Evolutionary conservation across 257 asterid species (phyloP).

Genomic region (Lycium barbarum): DNA sequence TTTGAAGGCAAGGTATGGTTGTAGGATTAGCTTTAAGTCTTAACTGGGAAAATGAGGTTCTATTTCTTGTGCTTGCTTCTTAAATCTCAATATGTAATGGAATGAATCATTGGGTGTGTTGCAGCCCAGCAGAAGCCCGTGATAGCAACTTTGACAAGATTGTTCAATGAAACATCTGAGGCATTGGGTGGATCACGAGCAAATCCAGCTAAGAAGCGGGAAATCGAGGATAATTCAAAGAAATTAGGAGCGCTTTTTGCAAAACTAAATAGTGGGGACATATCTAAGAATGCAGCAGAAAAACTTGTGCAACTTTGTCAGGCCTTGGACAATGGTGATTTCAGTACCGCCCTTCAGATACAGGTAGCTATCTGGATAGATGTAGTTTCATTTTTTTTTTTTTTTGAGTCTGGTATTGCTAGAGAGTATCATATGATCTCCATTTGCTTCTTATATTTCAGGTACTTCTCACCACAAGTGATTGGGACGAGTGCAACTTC

Average conservation of each 20-base stretch:
- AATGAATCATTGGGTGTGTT: constrained; percentile 32
- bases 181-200: constrained; percentile 92
- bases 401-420: not conserved
- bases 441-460: constrained; percentile 32
- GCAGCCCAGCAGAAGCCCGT: constrained; percentile 93
- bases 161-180: constrained; percentile 88
- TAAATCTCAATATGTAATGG: constrained; percentile 1
- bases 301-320: constrained; percentile 91
- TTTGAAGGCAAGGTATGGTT: not conserved
- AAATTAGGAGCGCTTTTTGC: constrained; percentile 85
- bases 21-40: not conserved
- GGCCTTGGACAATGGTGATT: constrained; percentile 88
- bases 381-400: not conserved
- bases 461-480: constrained; percentile 92
- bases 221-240: constrained; percentile 93
- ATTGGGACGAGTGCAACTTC: constrained; percentile 98
- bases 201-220: constrained; percentile 89
- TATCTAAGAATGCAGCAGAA: constrained; percentile 88
- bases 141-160: constrained; percentile 81
- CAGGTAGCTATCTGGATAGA: constrained; percentile 58
- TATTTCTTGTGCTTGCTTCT: not conserved
- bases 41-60: not conserved
- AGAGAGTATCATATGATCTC: constrained; percentile 17
- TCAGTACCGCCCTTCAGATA: constrained; percentile 77
- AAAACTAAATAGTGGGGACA: constrained; percentile 82